Evolutionary conservation across 2,329 filamentous ascomycete species (phyloP).

Genomic region (Zalaria obscura): DNA sequence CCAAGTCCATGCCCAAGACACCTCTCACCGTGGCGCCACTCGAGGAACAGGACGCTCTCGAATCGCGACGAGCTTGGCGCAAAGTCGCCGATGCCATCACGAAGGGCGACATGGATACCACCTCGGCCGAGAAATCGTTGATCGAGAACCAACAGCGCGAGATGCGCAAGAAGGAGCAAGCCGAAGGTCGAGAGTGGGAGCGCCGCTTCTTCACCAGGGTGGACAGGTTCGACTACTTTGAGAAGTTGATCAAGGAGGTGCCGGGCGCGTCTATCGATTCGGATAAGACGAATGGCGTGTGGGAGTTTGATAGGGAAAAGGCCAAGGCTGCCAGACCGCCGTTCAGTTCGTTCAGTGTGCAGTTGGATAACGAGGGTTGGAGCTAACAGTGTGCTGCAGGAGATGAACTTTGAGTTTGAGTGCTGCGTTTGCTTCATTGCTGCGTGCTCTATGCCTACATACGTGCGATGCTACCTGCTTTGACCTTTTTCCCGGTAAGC

Average conservation of each 20-base stretch:
- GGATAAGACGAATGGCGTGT: conserved; percentile 55
- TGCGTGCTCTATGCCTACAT: too few relatives aligned
- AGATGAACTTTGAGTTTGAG: too few relatives aligned
- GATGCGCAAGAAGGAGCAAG: conserved; percentile 57
- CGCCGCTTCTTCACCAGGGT: conserved; percentile 60
- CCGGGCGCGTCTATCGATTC: conserved; percentile 34
- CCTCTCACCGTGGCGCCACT: conserved; percentile 58
- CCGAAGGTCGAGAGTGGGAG: conserved; percentile 66
- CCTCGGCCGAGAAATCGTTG: conserved; percentile 65
- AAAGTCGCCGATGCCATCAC: conserved; percentile 72
- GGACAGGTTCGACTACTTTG: conserved; percentile 27
- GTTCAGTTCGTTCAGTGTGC: too few relatives aligned
- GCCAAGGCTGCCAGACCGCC: too few relatives aligned
- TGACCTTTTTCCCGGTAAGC: too few relatives aligned
- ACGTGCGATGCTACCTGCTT: too few relatives aligned
- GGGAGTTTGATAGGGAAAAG: conserved; percentile 36
- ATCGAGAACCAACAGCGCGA: conserved; percentile 83
- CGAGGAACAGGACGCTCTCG: conserved; percentile 71
- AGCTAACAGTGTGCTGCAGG: too few relatives aligned
- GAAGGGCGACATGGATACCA: conserved; percentile 70
- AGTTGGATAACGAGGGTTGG: too few relatives aligned
- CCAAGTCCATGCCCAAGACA: conserved; percentile 38
- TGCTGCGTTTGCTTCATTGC: too few relatives aligned
- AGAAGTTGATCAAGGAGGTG: conserved; percentile 33
- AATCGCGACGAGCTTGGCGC: conserved; percentile 77